phyloP scores from a whole-genome alignment of 148 eudicot species.

The Camellia granthamiana region DNA sequence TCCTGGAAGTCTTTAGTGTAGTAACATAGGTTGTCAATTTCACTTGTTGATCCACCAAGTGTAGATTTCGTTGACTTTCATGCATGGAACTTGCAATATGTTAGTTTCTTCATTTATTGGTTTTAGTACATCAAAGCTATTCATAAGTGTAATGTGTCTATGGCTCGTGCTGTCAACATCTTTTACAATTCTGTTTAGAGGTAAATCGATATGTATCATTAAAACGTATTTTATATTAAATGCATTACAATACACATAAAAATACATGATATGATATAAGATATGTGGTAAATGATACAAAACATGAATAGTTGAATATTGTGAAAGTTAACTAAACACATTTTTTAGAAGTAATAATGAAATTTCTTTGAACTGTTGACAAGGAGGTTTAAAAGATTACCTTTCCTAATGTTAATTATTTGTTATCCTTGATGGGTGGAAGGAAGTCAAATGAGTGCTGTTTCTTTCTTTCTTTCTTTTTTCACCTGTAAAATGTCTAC shows the following conservation, averaged over 20 bases:
- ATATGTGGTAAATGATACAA: too few species aligned
- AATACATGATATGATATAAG: too few species aligned
- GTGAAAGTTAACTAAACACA: too few species aligned
- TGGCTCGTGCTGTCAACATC: background rate
- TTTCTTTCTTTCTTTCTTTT: background rate
- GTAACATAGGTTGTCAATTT: background rate
- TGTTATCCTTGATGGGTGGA: slow-evolving; percentile 7
- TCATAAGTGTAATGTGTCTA: background rate
- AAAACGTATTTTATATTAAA: too few species aligned
- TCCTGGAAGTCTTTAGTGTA: background rate
- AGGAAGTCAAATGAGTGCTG: background rate
- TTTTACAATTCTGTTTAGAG: too few species aligned
- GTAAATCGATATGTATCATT: too few species aligned
- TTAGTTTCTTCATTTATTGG: background rate
- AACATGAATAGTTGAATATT: too few species aligned
- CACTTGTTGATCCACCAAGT: slow-evolving; percentile 2
- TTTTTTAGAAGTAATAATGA: too few species aligned
- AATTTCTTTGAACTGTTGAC: background rate
- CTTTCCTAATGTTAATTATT: background rate
- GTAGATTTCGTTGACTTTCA: background rate
- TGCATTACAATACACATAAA: too few species aligned
- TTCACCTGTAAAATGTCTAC: background rate
- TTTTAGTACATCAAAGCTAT: slow-evolving; percentile 3
- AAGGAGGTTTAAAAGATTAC: background rate
- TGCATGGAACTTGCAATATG: background rate